Evolutionary conservation across 2,329 filamentous ascomycete species (phyloP).

Genomic region (Macrophomina phaseolina): DNA sequence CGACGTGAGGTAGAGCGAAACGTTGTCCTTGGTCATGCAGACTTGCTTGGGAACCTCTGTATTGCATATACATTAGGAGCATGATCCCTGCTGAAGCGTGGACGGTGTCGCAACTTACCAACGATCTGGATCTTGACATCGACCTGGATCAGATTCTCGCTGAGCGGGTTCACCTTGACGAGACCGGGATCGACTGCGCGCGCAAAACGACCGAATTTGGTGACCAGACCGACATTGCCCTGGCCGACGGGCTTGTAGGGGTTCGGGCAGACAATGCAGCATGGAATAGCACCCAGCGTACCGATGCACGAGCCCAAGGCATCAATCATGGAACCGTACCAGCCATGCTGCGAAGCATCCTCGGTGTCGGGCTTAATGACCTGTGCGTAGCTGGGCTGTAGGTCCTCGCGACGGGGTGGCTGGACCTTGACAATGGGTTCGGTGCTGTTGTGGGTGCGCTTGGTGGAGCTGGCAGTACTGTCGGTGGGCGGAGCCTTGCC

Average conservation of each 20-base stretch:
- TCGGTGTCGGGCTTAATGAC: conserved; percentile 66
- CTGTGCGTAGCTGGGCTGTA: conserved; percentile 82
- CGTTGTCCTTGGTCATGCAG: conserved; percentile 99
- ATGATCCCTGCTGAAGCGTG: background rate
- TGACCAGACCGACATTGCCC: conserved; percentile 93
- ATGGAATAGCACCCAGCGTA: conserved; percentile 83
- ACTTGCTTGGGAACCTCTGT: conserved; percentile 89
- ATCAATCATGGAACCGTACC: conserved; percentile 91
- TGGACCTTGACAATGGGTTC: conserved; percentile 65
- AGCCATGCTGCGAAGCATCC: conserved; percentile 76
- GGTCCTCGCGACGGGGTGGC: conserved; percentile 79
- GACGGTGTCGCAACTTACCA: conserved; percentile 47
- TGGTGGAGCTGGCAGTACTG: conserved; percentile 20
- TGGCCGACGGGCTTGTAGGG: conserved; percentile 92
- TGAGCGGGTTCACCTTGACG: conserved; percentile 95
- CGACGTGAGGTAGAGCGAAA: conserved; percentile 88
- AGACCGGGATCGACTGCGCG: conserved; percentile 95
- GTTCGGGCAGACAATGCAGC: conserved; percentile 91
- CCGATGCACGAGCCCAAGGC: conserved; percentile 76
- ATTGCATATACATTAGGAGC: background rate
- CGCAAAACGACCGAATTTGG: conserved; percentile 94
- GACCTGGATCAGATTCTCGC: conserved; percentile 85
- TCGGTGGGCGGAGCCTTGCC: conserved; percentile 27
- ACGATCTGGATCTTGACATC: conserved; percentile 99
- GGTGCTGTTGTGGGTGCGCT: background rate